These are phyloP conservation scores for Leptographium galeiforme DNA, from an alignment of 2,329 filamentous ascomycete species.

Conservation along the genomic window DNA sequence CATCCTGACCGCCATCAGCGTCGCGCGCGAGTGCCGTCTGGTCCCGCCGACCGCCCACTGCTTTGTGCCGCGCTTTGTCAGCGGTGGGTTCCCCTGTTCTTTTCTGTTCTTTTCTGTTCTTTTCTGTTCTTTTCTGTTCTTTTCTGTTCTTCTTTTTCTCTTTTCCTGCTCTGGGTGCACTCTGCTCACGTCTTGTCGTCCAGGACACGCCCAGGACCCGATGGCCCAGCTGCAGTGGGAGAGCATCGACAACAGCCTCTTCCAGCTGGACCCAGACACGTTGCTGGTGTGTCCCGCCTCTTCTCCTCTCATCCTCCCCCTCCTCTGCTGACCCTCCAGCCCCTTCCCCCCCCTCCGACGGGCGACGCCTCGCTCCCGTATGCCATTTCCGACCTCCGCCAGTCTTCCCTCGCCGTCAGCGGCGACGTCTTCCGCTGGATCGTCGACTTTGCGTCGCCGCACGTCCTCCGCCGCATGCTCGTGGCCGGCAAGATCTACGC, in stretches of 20 bases:
- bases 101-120: no score
- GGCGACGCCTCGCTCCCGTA: constrained; percentile 75
- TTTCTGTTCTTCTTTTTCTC: background rate
- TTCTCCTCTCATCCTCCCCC: background rate
- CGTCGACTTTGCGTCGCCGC: constrained; percentile 75
- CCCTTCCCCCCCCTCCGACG: constrained; percentile 42
- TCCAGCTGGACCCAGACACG: constrained; percentile 65
- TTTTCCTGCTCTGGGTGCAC: background rate
- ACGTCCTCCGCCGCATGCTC: constrained; percentile 70
- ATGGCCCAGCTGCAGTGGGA: constrained; percentile 74
- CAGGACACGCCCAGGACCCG: constrained; percentile 59
- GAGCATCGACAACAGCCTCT: constrained; percentile 77
- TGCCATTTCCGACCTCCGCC: constrained; percentile 64
- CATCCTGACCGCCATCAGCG: constrained; percentile 90
- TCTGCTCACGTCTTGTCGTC: background rate
- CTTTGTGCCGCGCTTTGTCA: constrained; percentile 78
- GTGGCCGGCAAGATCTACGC: constrained; percentile 87
- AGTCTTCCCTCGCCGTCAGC: constrained; percentile 79
- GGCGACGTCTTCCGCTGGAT: constrained; percentile 97
- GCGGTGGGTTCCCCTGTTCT: constrained; percentile 44
- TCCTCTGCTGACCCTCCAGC: constrained; percentile 22
- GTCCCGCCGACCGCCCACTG: constrained; percentile 73
- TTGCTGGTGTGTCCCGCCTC: constrained; percentile 40
- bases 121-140: no score
- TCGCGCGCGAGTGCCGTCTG: constrained; percentile 78